Evolutionary conservation across 176 grass and related monocot species (phyloP), one percentile per base, ranked within the genome.

Genomic region (Aegilops umbellulata): DNA sequence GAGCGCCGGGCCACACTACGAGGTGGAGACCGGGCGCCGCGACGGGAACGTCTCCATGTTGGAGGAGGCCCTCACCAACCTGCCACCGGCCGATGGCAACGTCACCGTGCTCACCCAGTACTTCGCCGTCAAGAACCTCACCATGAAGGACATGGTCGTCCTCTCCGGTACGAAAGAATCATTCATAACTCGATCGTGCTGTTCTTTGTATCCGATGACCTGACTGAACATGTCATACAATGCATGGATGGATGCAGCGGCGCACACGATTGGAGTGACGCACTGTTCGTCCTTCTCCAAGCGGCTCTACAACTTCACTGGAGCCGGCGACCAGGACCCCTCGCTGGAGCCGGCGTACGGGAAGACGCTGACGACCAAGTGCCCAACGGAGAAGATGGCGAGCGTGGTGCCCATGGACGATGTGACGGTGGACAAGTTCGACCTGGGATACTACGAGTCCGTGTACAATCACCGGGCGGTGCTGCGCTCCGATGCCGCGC

Each of bases 91-190:
- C 57, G 66, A 79, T 51, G 88, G 90, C 60, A 95, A 87, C 77
- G 87, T 93, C 38, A 80, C 83, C 63, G 70, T 78, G 5, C 86
- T 95, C 5, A 87, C 82, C 10, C 3, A 20, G 6, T 85, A 61
- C 77, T 95, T 93, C 90, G 80, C 27, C 22, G 81, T 7, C 1
- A 90, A 89, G 80, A 95, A 95, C 72, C 82, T 95, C 8, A 91
- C 80, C 14, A 47, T 77, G 29, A 95, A 95, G 84, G 94, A 95
- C 89, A 80, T 95, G 32, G 77, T 89, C 10, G 89, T 95, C 12
- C 82, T 95, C 62, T 95, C 94, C 12, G 94, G 90, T 86, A 90
- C 20, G 20, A 11, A 26, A 8, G 16, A 38, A 60, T n/a, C 11
- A 23, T n/a, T 24, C 3, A 26, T 14, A 30, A 12, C 11, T 51